These are phyloP conservation scores for Rhypophila decipiens DNA, from an alignment of 495 filamentous ascomycete genomes.

Conservation along the genomic window DNA sequence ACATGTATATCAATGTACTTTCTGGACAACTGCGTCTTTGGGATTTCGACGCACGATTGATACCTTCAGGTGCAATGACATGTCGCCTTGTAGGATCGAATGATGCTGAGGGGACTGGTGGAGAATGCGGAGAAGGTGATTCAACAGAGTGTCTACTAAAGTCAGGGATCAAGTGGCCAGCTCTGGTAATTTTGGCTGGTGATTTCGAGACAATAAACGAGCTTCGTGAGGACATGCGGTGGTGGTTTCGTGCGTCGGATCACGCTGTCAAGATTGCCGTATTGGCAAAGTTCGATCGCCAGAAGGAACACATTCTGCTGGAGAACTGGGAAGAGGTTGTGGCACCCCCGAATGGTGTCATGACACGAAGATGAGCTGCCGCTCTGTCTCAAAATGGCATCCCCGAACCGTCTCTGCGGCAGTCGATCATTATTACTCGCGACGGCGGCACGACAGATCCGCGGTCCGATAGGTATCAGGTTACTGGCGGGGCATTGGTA, in stretches of 20 bases:
- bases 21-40: too few relatives aligned
- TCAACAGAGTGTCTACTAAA: not conserved
- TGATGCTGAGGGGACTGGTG: too few relatives aligned
- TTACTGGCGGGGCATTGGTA: constrained; percentile 11
- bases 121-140: not conserved
- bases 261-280: constrained; percentile 2
- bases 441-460: constrained; percentile 8
- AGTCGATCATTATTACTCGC: constrained; percentile 11
- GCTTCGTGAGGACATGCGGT: not conserved
- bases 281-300: not conserved
- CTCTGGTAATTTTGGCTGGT: not conserved
- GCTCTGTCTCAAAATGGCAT: constrained; percentile 7
- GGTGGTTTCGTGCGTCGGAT: not conserved
- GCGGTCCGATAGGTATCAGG: constrained; percentile 9
- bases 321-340: constrained; percentile 8
- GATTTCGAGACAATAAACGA: not conserved
- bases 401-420: constrained; percentile 4
- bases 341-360: constrained; percentile 2
- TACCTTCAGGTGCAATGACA: too few relatives aligned
- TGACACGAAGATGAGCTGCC: constrained; percentile 3
- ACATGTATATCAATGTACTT: too few relatives aligned
- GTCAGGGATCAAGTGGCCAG: not conserved
- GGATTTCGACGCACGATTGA: too few relatives aligned
- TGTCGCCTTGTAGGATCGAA: too few relatives aligned
- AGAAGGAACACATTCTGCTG: constrained; percentile 6